A percentile compares a stretch with the other conserved stretches of the same genome.
phyloP scores from a whole-genome alignment of 73 alveolate species.

The Uronychia binucleata region DNA sequence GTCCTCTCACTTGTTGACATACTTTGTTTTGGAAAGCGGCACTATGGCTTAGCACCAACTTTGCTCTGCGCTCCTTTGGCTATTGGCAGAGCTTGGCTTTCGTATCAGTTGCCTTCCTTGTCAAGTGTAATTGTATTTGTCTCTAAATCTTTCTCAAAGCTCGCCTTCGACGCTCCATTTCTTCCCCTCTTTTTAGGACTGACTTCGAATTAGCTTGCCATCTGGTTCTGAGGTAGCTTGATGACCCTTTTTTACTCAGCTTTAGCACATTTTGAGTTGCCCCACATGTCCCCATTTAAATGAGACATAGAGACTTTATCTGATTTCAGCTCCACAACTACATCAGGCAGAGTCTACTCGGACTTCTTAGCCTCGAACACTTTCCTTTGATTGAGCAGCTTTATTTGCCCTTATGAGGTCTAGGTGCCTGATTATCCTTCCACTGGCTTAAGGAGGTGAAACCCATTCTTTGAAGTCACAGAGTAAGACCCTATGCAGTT shows the following conservation, averaged over 20 bases:
- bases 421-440: background rate
- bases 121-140: too few relatives aligned
- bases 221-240: background rate
- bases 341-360: background rate
- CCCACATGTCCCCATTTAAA: background rate
- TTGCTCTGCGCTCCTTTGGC: too few relatives aligned
- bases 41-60: too few relatives aligned
- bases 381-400: background rate
- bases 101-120: too few relatives aligned
- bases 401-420: background rate
- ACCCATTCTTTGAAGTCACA: background rate
- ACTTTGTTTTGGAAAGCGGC: too few relatives aligned
- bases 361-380: background rate
- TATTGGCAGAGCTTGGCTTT: too few relatives aligned
- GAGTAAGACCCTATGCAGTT: too few relatives aligned
- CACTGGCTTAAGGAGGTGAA: background rate
- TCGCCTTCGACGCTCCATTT: background rate
- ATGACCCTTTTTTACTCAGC: background rate
- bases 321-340: background rate
- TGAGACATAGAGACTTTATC: background rate
- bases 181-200: background rate
- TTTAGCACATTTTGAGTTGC: background rate
- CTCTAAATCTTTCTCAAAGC: background rate
- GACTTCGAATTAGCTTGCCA: background rate
- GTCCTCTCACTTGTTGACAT: too few relatives aligned